A percentile compares a stretch with the other conserved stretches of the same genome.
These are phyloP conservation scores for Pachysolen tannophilus DNA, from an alignment of 805 yeast species.

Conservation along the genomic window DNA sequence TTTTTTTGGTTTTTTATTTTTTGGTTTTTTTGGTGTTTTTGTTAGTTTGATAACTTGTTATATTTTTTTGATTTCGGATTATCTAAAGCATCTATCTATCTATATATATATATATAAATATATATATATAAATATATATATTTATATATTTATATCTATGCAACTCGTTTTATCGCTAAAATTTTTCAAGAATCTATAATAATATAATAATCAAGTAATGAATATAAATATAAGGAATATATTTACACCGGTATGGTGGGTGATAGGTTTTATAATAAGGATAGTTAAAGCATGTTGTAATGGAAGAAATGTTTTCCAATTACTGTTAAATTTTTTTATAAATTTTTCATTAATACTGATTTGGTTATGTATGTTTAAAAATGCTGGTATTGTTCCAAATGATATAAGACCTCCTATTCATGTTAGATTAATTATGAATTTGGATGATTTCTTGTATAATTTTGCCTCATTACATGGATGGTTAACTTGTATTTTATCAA, in stretches of 20 bases:
- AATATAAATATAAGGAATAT: not conserved
- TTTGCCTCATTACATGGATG: slow-evolving; percentile 13
- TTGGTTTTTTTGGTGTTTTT: too few species aligned
- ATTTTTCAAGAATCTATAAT: not conserved
- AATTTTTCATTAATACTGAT: slow-evolving; percentile 45
- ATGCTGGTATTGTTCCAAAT: slow-evolving; percentile 51
- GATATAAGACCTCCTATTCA: slow-evolving; percentile 45
- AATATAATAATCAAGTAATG: not conserved
- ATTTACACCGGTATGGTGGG: not conserved
- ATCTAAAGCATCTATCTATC: too few species aligned
- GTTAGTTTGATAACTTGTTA: too few species aligned
- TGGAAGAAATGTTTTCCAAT: slow-evolving; percentile 27
- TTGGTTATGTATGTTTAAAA: slow-evolving; percentile 51
- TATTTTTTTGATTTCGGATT: too few species aligned
- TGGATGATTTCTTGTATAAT: slow-evolving; percentile 33
- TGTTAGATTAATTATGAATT: slow-evolving; percentile 34
- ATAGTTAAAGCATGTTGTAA: slow-evolving; percentile 23
- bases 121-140: too few species aligned
- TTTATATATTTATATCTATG: too few species aligned
- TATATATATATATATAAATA: too few species aligned
- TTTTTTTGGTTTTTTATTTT: too few species aligned
- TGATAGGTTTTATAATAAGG: slow-evolving; percentile 10
- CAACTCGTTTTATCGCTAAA: not conserved
- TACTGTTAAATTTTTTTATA: slow-evolving; percentile 34
- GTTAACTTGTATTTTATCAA: slow-evolving; percentile 12